Evolutionary conservation across 148 eudicot species (phyloP).

Genomic region (Spergularia bocconei): DNA sequence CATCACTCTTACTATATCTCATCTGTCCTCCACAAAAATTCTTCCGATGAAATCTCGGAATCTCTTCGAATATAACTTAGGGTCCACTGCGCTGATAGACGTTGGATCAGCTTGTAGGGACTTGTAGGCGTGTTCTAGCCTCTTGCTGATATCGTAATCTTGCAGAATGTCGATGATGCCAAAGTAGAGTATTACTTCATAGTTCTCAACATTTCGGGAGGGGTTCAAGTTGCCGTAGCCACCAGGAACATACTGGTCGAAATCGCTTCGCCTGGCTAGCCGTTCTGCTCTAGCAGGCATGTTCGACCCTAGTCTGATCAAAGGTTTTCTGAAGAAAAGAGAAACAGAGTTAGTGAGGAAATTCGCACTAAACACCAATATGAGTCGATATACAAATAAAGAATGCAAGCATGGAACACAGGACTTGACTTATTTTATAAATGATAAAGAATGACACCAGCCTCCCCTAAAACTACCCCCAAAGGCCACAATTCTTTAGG

Average conservation of each 20-base stretch:
- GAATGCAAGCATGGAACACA: no score
- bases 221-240: conserved; percentile 44
- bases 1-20: background rate
- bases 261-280: conserved; percentile 65
- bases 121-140: conserved; percentile 89
- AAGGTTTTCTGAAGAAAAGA: conserved; percentile 54
- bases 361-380: background rate
- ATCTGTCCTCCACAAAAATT: conserved; percentile 79
- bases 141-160: conserved; percentile 90
- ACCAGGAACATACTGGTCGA: conserved; percentile 65
- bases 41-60: conserved; percentile 79
- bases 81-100: conserved; percentile 93
- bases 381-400: no score
- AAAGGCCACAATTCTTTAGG: background rate
- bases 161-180: conserved; percentile 91
- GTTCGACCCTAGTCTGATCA: conserved; percentile 82
- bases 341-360: background rate
- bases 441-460: background rate
- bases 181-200: conserved; percentile 80
- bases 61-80: conserved; percentile 86
- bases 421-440: no score
- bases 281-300: conserved; percentile 93
- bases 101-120: conserved; percentile 87
- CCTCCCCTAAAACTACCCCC: background rate
- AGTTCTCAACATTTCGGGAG: conserved; percentile 51